Evolutionary conservation across 495 filamentous ascomycete genomes (phyloP), one percentile per base, ranked within the genome.

Genomic region (Penicillium argentinense): DNA sequence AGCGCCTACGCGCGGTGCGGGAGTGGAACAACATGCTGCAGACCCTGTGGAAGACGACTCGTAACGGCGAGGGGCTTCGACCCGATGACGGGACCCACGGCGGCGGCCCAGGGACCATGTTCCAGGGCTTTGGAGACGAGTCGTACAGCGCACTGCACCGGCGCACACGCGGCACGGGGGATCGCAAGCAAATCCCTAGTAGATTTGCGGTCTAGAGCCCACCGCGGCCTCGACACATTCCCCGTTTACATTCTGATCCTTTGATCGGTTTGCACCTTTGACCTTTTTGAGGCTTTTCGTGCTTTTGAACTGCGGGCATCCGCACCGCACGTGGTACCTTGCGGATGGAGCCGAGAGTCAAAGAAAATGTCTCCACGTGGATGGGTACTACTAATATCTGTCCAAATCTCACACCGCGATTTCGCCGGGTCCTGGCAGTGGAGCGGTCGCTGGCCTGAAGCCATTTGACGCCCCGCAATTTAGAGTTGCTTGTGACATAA

Each of bases 21-120:
- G 76, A 84, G 53, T 93, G 91, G 84, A 81, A 74, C 37, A 72
- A 73, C 9, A 82, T 89, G 2, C 74, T 97, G 38, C 73, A 70
- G 12, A 73, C 73, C 6, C 73, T 95, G 12, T 90, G 77, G 64
- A 66, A 65, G 18, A 76, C 81, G 13, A 68, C 89, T 2, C 80
- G 92, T 50, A 84, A 80, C 54, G 85, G 88, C 12, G 89, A 92
- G 6, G 88, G 87, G 3, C 89, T 88, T 64, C 82, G 74, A 32
- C 42, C 53, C 9, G 70, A 75, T 17, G 66, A 72, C 9, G 22
- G 47, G 9, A 51, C 64, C 33, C 62, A 64, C 47, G 53, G 65
- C 23, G 51, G 48, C 36, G 45, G 32, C 32, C 13, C 43, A 36
- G 57, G 58, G 12, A 17, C 49, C 21, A 48, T 64, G 30, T 71